Base-by-base conservation (phyloP, 176 grass and related monocot species). In the Eleusine indica region DNA sequence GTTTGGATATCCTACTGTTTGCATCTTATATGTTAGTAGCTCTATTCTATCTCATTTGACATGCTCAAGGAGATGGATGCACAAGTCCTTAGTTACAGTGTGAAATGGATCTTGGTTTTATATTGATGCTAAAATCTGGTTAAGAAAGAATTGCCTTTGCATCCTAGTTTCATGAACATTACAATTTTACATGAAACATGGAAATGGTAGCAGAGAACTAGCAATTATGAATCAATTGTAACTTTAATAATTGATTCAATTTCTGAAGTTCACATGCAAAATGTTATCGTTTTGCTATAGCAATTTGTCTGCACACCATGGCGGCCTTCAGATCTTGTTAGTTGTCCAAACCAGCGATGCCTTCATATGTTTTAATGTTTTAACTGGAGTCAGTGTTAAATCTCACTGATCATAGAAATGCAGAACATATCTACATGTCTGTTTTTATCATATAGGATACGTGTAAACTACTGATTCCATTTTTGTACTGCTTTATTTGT, bases 251-350 rank as follows among this genome's bases (percentile, higher is more conserved):
- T 53, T 10, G 8, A 54, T 41, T 56, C 22, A 76, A 39, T 32
- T 56, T 84, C 63, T 57, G n/a, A 83, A 65, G 13, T 46, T 67
- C 11, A 25, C 77, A 68, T 75, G 71, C 39, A 25, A 9, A 38
- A 38, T 4, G 47, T 30, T 11, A 69, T 43, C 18, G 17, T 81
- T 37, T 58, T 48, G 1, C 13, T 14, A 60, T 6, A 58, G 19
- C 38, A 40, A 39, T 69, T 78, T 73, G 9, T 58, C 10, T 44
- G 29, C 29, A 21, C 47, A 62, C 6, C n/a, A 62, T 62, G 51
- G n/a, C 8, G 15, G 15, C 4, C 14, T 53, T 2, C 15, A 53
- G 12, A 21, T 21, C 54, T 18, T 76, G 40, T 12, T 84, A 43
- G 49, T 7, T 52, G 29, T 69, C 30, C 21, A 62, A 69, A 75